Evolutionary conservation across 345 rosid species (phyloP).

Genomic region (Pistacia vera): DNA sequence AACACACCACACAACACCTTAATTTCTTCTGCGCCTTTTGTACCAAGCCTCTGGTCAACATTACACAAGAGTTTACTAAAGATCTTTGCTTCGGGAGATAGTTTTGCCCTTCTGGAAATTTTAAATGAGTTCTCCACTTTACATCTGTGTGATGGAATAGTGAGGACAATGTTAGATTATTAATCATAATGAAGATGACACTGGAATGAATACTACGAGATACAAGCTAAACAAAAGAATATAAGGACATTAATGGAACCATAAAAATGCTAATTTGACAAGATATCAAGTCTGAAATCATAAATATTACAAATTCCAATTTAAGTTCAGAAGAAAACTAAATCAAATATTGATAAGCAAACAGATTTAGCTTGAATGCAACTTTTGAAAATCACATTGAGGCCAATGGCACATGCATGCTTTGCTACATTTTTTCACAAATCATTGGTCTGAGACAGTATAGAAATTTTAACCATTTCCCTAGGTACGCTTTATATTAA

Average conservation of each 20-base stretch:
- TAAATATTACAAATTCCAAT: background rate
- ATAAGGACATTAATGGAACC: background rate
- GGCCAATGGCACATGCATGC: background rate
- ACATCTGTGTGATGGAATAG: constrained; percentile 64
- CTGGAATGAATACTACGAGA: background rate
- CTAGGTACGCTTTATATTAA: background rate
- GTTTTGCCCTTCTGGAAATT: constrained; percentile 95
- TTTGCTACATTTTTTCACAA: background rate
- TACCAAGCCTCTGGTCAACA: constrained; percentile 89
- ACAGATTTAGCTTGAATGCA: background rate
- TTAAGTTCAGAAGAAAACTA: constrained; percentile 8
- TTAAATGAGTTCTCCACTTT: constrained; percentile 93
- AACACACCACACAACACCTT: constrained; percentile 74
- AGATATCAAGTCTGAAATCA: background rate
- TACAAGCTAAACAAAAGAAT: constrained; percentile 4
- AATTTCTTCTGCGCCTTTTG: constrained; percentile 88
- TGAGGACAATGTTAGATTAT: background rate
- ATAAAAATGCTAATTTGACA: background rate
- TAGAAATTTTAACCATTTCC: background rate
- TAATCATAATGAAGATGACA: constrained; percentile 4
- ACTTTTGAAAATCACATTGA: background rate
- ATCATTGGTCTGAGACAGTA: background rate
- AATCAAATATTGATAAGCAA: background rate
- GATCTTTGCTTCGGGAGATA: constrained; percentile 92
- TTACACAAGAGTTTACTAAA: constrained; percentile 89